Evolutionary conservation across 441 rosid species (phyloP).

Genomic region (Brassica balearica): DNA sequence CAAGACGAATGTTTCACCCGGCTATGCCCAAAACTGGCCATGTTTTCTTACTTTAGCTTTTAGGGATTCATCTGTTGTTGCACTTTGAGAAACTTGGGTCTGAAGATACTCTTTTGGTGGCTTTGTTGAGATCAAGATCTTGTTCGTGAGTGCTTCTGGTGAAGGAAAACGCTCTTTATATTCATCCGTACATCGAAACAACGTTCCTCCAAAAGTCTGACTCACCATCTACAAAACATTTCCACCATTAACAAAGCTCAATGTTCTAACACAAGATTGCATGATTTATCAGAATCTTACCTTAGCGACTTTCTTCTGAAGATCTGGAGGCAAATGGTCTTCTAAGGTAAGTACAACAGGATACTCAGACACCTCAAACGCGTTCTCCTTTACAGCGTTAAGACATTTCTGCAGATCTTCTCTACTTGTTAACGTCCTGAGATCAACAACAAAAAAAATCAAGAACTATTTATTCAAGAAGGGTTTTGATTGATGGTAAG

Average conservation of each 20-base stretch:
- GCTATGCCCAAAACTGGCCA: no score
- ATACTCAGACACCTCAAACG: conserved; percentile 65
- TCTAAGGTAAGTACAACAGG: conserved; percentile 89
- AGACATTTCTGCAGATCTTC: conserved; percentile 51
- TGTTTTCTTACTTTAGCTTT: conserved; percentile 42
- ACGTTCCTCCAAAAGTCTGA: conserved; percentile 54
- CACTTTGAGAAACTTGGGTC: conserved; percentile 39
- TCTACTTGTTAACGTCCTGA: background rate
- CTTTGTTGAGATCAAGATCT: conserved; percentile 77
- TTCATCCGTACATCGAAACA: conserved; percentile 50
- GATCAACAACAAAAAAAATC: background rate
- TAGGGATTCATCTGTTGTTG: conserved; percentile 38
- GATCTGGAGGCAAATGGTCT: conserved; percentile 67
- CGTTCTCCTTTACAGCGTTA: conserved; percentile 61
- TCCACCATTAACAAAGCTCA: conserved; percentile 20
- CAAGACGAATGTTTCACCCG: no score
- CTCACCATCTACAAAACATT: conserved; percentile 57
- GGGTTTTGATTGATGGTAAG: background rate
- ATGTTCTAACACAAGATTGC: background rate
- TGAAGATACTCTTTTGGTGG: conserved; percentile 83
- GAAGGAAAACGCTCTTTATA: conserved; percentile 59
- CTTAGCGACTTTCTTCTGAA: conserved; percentile 72
- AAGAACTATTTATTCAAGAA: background rate
- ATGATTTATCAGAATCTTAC: conserved; percentile 40
- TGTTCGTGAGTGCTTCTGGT: conserved; percentile 65